Conservation (phyloP, 2,329 filamentous ascomycete species). For the Nothopassalora personata region DNA sequence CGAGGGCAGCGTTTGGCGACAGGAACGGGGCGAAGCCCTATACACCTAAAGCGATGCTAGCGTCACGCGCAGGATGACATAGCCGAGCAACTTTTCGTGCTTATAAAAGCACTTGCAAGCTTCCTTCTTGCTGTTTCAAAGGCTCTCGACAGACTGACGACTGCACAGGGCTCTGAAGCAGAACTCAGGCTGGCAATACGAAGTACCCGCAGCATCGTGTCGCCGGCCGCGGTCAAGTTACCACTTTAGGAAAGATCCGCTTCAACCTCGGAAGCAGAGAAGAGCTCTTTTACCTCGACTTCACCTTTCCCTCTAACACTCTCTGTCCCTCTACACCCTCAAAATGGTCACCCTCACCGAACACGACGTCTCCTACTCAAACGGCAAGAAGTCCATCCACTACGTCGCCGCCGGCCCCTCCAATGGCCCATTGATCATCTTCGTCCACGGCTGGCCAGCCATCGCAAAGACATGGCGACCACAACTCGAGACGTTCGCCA, state of each 20-base stretch:
- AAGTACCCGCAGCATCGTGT: too few relatives aligned
- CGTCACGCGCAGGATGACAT: neutral
- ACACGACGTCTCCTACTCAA: neutral
- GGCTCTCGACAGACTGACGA: too few relatives aligned
- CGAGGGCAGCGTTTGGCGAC: too few relatives aligned
- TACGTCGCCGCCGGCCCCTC: neutral
- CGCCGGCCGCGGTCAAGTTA: neutral
- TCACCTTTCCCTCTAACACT: neutral
- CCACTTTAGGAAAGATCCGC: neutral
- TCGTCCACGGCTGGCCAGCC: constrained; percentile 29
- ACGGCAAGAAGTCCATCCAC: neutral
- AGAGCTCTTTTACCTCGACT: neutral
- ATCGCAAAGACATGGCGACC: constrained; percentile 33
- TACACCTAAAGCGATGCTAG: neutral
- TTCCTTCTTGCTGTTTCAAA: too few relatives aligned
- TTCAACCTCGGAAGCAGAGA: neutral
- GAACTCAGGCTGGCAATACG: too few relatives aligned
- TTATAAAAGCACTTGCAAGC: neutral
- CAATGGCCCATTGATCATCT: neutral
- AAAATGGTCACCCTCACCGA: neutral
- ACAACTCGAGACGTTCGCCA: constrained; percentile 29
- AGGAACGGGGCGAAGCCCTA: neutral
- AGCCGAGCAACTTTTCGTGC: neutral
- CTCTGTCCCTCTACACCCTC: neutral
- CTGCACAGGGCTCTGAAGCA: too few relatives aligned